phyloP scores from a whole-genome alignment of 2,329 filamentous ascomycete species.

The Ophidiomyces ophidiicola region DNA sequence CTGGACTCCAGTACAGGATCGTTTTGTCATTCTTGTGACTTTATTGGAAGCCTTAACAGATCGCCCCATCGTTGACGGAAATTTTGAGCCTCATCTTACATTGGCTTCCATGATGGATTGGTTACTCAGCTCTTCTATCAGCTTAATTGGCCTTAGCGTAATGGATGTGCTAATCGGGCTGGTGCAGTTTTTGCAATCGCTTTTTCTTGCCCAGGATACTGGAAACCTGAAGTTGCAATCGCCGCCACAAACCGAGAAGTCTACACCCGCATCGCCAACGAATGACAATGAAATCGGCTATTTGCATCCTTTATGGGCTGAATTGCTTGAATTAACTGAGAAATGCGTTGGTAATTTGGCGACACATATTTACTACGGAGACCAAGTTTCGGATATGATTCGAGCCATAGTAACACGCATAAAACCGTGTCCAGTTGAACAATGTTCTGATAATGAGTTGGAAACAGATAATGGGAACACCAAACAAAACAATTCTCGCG shows the following conservation, averaged over 20 bases:
- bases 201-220: conserved; percentile 45
- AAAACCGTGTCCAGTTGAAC: conserved; percentile 49
- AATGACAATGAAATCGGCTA: background rate
- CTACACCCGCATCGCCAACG: background rate
- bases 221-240: conserved; percentile 5
- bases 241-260: conserved; percentile 6
- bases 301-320: conserved; percentile 36
- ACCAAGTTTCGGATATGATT: conserved; percentile 93
- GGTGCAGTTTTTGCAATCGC: conserved; percentile 66
- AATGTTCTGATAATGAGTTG: conserved; percentile 30
- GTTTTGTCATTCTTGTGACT: conserved; percentile 78
- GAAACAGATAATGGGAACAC: conserved; percentile 33
- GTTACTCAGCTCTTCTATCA: conserved; percentile 74
- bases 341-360: conserved; percentile 80
- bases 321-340: conserved; percentile 60
- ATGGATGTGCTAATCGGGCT: conserved; percentile 87
- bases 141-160: conserved; percentile 87
- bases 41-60: conserved; percentile 63
- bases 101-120: conserved; percentile 69
- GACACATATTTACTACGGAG: conserved; percentile 91
- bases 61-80: conserved; percentile 56
- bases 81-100: conserved; percentile 60
- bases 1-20: conserved; percentile 89
- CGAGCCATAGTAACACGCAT: conserved; percentile 64
- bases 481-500: background rate